Conservation (phyloP, 2,329 filamentous ascomycete species). For the Bisporella sp. region DNA sequence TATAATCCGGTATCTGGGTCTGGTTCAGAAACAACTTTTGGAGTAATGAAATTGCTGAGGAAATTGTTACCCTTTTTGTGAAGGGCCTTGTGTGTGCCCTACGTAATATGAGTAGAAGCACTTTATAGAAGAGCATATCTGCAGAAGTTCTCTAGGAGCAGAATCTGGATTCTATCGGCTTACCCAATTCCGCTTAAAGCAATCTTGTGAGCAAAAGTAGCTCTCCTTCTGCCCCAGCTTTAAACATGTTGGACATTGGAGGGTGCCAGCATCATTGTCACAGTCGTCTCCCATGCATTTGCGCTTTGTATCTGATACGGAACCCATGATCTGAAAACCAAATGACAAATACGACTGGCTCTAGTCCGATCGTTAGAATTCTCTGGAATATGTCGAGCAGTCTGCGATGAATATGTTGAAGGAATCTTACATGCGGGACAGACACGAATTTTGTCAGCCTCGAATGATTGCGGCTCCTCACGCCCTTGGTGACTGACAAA, state of each 20-base stretch:
- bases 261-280: conserved; percentile 72
- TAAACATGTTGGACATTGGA: conserved; percentile 93
- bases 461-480: not conserved
- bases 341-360: not conserved
- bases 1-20: conserved; percentile 82
- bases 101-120: conserved; percentile 12
- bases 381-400: not conserved
- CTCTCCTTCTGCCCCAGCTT: conserved; percentile 83
- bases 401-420: not conserved
- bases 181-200: conserved; percentile 99
- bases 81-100: conserved; percentile 76
- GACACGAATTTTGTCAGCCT: conserved; percentile 16
- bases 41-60: conserved; percentile 67
- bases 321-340: conserved; percentile 8
- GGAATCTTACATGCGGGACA: conserved; percentile 7
- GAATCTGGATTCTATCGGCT: conserved; percentile 21
- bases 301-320: conserved; percentile 47
- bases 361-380: not conserved
- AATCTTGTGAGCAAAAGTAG: conserved; percentile 97
- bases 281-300: conserved; percentile 81
- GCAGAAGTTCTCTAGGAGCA: not conserved
- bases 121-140: not conserved
- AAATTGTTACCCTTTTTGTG: conserved; percentile 76
- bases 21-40: conserved; percentile 83
- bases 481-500: too few relatives aligned